Evolutionary conservation across 805 yeast species (phyloP).

Genomic region (Candida multigemmis): DNA sequence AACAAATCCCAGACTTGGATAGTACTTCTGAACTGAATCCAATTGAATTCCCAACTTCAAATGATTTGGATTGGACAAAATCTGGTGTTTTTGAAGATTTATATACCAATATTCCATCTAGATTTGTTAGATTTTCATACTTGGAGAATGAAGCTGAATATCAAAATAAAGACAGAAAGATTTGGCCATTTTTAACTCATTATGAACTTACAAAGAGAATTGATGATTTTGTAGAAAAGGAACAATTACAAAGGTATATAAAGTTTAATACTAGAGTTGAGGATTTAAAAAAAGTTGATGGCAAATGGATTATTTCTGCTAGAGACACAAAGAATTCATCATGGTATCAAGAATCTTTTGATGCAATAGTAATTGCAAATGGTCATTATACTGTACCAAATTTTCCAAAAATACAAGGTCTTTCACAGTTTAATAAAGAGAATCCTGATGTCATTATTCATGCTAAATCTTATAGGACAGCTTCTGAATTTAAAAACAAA

Average conservation of each 20-base stretch:
- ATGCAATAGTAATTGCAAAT: slow-evolving; percentile 54
- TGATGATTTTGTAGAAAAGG: slow-evolving; percentile 13
- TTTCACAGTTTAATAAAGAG: slow-evolving; percentile 34
- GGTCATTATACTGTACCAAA: slow-evolving; percentile 60
- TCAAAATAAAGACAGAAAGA: slow-evolving; percentile 10
- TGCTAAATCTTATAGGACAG: slow-evolving; percentile 45
- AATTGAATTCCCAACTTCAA: slow-evolving; percentile 4
- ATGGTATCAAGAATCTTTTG: slow-evolving; percentile 43
- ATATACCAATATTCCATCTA: slow-evolving; percentile 32
- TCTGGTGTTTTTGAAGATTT: slow-evolving; percentile 28
- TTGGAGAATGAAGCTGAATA: slow-evolving; percentile 13
- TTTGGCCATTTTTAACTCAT: slow-evolving; percentile 30
- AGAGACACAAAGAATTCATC: slow-evolving; percentile 5
- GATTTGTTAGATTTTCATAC: slow-evolving; percentile 29
- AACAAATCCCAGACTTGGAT: slow-evolving; percentile 8
- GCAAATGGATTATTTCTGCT: slow-evolving; percentile 31
- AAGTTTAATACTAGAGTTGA: slow-evolving; percentile 34
- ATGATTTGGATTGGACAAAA: slow-evolving; percentile 25
- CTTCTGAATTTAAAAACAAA: slow-evolving; percentile 32
- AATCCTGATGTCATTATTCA: slow-evolving; percentile 45
- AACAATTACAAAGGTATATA: slow-evolving; percentile 19
- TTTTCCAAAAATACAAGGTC: slow-evolving; percentile 48
- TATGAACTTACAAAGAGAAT: slow-evolving; percentile 21
- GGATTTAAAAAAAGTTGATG: slow-evolving; percentile 18
- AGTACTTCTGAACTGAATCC: slow-evolving; percentile 11